Evolutionary conservation across 257 asterid species (phyloP).

Genomic region (Forsythia suspensa): DNA sequence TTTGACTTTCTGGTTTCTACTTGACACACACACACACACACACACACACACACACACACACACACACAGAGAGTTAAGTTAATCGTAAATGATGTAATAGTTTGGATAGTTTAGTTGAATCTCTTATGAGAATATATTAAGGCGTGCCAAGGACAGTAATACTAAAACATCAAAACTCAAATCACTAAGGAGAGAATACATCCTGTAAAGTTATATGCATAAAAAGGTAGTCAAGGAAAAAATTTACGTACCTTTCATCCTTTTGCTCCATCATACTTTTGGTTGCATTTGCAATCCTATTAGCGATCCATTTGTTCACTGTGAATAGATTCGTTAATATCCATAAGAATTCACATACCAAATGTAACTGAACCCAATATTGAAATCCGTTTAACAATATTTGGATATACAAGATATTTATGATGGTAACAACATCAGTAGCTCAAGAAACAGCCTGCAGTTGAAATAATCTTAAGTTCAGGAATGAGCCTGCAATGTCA

Average conservation of each 20-base stretch:
- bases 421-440: neutral
- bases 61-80: neutral
- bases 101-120: neutral
- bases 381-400: neutral
- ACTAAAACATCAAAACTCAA: neutral
- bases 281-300: slow-evolving; percentile 85
- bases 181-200: neutral
- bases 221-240: neutral
- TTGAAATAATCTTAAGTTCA: neutral
- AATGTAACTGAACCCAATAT: neutral
- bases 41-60: neutral
- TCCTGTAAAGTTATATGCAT: slow-evolving; percentile 3
- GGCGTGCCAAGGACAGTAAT: neutral
- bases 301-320: slow-evolving; percentile 99
- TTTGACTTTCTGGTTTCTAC: neutral
- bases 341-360: neutral
- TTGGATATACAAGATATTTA: neutral
- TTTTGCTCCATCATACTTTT: slow-evolving; percentile 92
- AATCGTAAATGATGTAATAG: neutral
- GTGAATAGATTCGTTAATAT: slow-evolving; percentile 10
- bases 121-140: neutral
- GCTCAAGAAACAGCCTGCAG: neutral
- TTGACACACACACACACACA: neutral
- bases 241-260: slow-evolving; percentile 71
- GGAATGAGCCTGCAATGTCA: neutral